These are phyloP conservation scores for Lipomyces mesembrius DNA, from an alignment of 805 yeast species.

Conservation along the genomic window DNA sequence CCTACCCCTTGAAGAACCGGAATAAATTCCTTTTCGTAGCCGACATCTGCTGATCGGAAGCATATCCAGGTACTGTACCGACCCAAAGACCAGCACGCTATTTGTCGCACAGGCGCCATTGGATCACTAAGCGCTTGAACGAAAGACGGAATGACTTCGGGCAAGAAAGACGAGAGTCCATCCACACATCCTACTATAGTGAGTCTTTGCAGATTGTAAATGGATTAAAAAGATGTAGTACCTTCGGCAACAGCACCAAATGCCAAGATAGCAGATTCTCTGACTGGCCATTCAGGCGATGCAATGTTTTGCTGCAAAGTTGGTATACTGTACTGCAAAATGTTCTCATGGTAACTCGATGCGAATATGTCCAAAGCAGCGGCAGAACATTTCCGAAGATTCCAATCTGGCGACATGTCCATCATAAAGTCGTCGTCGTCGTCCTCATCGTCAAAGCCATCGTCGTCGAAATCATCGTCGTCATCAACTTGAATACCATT, in stretches of 20 bases:
- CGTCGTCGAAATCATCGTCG: slow-evolving; percentile 58
- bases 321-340: slow-evolving; percentile 72
- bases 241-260: slow-evolving; percentile 95
- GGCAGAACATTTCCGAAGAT: slow-evolving; percentile 89
- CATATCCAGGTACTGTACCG: slow-evolving; percentile 85
- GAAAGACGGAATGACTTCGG: slow-evolving; percentile 80
- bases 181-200: slow-evolving; percentile 57
- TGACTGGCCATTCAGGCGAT: slow-evolving; percentile 78
- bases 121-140: slow-evolving; percentile 75
- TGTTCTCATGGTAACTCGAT: slow-evolving; percentile 65
- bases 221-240: not conserved
- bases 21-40: slow-evolving; percentile 66
- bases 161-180: slow-evolving; percentile 67
- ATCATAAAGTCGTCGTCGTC: slow-evolving; percentile 60
- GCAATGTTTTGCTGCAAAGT: slow-evolving; percentile 70
- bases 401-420: slow-evolving; percentile 67
- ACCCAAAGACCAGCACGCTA: slow-evolving; percentile 93
- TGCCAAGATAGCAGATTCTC: slow-evolving; percentile 93
- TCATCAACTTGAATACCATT: slow-evolving; percentile 38
- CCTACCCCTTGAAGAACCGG: slow-evolving; percentile 76
- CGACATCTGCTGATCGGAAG: slow-evolving; percentile 64
- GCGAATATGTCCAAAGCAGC: slow-evolving; percentile 88
- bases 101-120: slow-evolving; percentile 80
- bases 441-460: slow-evolving; percentile 72
- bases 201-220: not conserved